phyloP scores from a whole-genome alignment of 2,329 filamentous ascomycete species.

The Hypoxylon sp. region DNA sequence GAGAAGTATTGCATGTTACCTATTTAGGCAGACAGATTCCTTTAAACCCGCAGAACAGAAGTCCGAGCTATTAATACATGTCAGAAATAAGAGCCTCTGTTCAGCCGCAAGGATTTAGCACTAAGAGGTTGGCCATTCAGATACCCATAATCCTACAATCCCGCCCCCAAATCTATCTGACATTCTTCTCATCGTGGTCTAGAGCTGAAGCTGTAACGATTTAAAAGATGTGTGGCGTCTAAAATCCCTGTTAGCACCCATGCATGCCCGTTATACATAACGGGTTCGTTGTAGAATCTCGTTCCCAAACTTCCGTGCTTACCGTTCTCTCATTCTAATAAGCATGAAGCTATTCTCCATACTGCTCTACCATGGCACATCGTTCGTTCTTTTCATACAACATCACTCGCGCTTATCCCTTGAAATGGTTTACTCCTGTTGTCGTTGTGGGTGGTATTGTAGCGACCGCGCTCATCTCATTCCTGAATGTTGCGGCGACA shows the following conservation, averaged over 20 bases:
- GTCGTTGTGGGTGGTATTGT: constrained; percentile 35
- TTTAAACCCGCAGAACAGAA: background rate
- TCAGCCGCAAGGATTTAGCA: background rate
- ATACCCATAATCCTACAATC: background rate
- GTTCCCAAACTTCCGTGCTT: background rate
- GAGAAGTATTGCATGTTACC: background rate
- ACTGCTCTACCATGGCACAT: constrained; percentile 17
- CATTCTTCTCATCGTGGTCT: background rate
- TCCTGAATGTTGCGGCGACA: constrained; percentile 37
- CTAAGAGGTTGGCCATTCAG: background rate
- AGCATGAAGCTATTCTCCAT: background rate
- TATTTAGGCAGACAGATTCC: background rate
- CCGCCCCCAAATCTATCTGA: constrained; percentile 1
- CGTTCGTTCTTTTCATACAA: constrained; percentile 39
- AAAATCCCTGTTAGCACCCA: background rate
- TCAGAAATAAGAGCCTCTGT: background rate
- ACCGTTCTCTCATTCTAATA: background rate
- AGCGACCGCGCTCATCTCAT: constrained; percentile 36
- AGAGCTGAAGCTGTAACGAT: background rate
- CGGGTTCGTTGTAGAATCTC: background rate
- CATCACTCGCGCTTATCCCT: constrained; percentile 37
- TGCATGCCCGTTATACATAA: background rate
- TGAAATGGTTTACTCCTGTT: constrained; percentile 44
- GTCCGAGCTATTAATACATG: background rate
- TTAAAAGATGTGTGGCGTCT: constrained; percentile 2